Evolutionary conservation across 306 rosid genomes (phyloP).

Genomic region (Lathyrus aphaca): DNA sequence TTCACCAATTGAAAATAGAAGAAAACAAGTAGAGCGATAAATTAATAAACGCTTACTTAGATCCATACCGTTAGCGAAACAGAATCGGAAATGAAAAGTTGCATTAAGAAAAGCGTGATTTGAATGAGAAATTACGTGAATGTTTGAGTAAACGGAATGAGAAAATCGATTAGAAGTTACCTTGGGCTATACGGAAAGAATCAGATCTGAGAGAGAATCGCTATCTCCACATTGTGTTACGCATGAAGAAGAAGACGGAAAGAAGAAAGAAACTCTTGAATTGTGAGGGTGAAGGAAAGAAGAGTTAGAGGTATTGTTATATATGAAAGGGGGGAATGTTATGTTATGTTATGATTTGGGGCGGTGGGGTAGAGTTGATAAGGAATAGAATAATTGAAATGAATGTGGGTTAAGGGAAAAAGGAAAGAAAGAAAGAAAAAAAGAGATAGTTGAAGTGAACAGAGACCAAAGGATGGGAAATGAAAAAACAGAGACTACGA

Average conservation of each 20-base stretch:
- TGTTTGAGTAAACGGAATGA: neutral
- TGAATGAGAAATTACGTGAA: neutral
- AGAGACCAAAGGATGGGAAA: neutral
- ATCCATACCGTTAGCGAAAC: conserved; percentile 4
- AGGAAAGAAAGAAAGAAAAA: neutral
- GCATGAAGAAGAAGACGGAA: neutral
- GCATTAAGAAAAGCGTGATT: neutral
- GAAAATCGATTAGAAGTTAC: neutral
- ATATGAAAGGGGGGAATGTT: neutral
- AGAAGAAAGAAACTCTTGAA: neutral
- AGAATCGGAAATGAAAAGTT: no score
- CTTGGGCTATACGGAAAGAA: neutral
- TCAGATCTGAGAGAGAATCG: neutral
- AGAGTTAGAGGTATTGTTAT: neutral
- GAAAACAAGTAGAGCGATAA: conserved; percentile 5
- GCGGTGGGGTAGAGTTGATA: conserved; percentile 3
- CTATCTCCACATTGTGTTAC: neutral
- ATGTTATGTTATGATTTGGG: neutral
- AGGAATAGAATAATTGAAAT: neutral
- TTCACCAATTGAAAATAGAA: conserved; percentile 14
- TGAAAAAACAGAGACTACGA: neutral
- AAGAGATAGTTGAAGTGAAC: neutral
- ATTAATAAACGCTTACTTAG: conserved; percentile 9
- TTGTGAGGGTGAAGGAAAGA: neutral
- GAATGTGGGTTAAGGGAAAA: neutral